Conservation (phyloP, 768 basidiomycete species). For the Xerocomellus intermedius region DNA sequence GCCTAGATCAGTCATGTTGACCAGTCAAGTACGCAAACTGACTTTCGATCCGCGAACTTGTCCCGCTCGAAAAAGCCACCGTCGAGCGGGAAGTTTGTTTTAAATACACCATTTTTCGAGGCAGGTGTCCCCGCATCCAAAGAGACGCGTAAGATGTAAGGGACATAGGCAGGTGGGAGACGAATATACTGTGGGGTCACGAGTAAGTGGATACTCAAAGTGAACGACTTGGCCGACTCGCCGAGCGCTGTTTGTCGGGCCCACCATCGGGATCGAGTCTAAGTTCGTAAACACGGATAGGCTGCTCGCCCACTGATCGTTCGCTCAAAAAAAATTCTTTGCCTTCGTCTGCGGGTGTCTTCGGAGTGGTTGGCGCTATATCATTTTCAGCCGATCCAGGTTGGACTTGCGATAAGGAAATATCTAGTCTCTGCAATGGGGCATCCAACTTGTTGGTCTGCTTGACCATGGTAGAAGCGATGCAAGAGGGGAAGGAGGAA, state of each 20-base stretch:
- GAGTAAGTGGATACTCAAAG: constrained; percentile 6
- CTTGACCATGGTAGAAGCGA: constrained; percentile 14
- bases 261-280: constrained; percentile 87
- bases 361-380: constrained; percentile 52
- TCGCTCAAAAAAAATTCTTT: constrained; percentile 80
- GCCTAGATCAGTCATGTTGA: constrained; percentile 14
- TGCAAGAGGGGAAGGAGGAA: background rate
- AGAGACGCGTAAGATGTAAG: constrained; percentile 89
- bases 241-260: constrained; percentile 81
- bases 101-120: constrained; percentile 86
- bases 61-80: constrained; percentile 83
- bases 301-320: constrained; percentile 50
- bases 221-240: constrained; percentile 38
- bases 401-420: constrained; percentile 17
- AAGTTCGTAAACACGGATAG: constrained; percentile 84
- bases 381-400: background rate
- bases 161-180: constrained; percentile 84
- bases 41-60: constrained; percentile 74
- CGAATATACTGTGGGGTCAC: constrained; percentile 76
- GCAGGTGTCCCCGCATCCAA: constrained; percentile 92
- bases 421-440: constrained; percentile 3
- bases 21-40: constrained; percentile 24
- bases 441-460: background rate
- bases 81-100: constrained; percentile 95
- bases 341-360: constrained; percentile 91